phyloP scores from a whole-genome alignment of 1,284 basidiomycete genomes.

The Cutaneotrichosporon sp. region DNA sequence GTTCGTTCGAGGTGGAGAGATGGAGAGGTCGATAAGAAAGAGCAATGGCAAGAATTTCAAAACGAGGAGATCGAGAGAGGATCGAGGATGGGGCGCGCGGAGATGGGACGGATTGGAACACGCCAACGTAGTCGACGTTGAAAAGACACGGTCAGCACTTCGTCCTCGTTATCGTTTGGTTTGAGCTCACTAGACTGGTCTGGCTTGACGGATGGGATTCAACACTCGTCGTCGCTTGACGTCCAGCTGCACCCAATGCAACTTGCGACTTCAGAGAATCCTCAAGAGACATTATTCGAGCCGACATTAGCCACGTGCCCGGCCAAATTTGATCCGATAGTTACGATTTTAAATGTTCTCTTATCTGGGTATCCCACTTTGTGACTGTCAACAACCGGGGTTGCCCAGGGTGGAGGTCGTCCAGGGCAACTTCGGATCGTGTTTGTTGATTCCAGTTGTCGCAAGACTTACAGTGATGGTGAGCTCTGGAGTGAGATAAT shows the following conservation, averaged over 20 bases:
- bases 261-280: too few relatives aligned
- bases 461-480: not conserved
- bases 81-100: not conserved
- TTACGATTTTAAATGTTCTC: too few relatives aligned
- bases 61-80: not conserved
- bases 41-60: not conserved
- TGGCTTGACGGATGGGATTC: conserved; percentile 12
- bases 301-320: too few relatives aligned
- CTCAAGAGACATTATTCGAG: too few relatives aligned
- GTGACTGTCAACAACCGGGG: not conserved
- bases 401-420: not conserved
- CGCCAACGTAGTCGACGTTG: not conserved
- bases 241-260: too few relatives aligned
- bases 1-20: not conserved
- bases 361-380: too few relatives aligned
- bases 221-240: not conserved
- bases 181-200: conserved; percentile 16
- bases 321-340: too few relatives aligned
- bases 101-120: not conserved
- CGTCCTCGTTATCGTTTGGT: not conserved
- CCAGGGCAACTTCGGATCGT: too few relatives aligned
- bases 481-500: not conserved
- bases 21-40: not conserved
- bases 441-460: too few relatives aligned
- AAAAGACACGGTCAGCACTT: conserved; percentile 9